Evolutionary conservation across 306 rosid species (phyloP).

Genomic region (Vachellia pachyceras): DNA sequence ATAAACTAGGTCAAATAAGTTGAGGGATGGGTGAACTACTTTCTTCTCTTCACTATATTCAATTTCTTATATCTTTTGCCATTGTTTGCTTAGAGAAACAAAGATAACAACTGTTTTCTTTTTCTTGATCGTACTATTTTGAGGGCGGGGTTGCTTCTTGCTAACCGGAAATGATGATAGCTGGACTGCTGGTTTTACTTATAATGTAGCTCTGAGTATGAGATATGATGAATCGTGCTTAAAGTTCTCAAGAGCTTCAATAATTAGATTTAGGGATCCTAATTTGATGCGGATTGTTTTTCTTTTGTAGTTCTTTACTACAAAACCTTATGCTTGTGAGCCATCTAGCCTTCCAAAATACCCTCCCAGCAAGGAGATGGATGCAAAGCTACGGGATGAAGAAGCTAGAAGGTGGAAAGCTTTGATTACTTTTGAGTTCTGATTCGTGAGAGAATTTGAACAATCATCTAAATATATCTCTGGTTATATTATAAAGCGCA

Average conservation of each 20-base stretch:
- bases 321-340: conserved; percentile 94
- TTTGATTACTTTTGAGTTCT: conserved; percentile 25
- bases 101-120: neutral
- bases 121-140: neutral
- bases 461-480: neutral
- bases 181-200: conserved; percentile 10
- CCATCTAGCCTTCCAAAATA: conserved; percentile 98
- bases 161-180: neutral
- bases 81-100: neutral
- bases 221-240: conserved; percentile 25
- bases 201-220: neutral
- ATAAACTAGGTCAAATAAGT: conserved; percentile 10
- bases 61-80: neutral
- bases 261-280: conserved; percentile 20
- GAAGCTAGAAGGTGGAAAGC: conserved; percentile 99
- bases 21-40: conserved; percentile 14
- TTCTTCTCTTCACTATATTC: neutral
- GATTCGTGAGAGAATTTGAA: conserved; percentile 17
- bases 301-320: conserved; percentile 83
- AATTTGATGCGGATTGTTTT: conserved; percentile 33
- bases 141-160: neutral
- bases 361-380: conserved; percentile 99
- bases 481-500: neutral
- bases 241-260: conserved; percentile 5
- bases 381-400: conserved; percentile 94